Evolutionary conservation across 2,329 filamentous ascomycete species (phyloP).

Genomic region (Ascochyta fabae): DNA sequence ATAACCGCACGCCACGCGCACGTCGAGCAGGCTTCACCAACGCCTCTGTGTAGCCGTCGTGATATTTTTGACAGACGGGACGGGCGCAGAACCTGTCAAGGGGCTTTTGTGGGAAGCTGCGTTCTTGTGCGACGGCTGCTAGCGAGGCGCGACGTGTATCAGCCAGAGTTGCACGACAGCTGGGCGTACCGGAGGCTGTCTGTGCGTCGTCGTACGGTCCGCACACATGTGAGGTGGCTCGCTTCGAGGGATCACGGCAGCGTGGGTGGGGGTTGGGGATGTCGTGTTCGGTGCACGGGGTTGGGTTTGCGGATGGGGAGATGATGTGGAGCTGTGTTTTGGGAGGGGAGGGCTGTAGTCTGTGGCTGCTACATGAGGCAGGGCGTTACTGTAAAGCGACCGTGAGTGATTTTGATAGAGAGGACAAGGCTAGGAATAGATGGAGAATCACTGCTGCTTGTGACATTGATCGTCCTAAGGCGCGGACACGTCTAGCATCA

Average conservation of each 20-base stretch:
- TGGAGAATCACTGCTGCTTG: not conserved
- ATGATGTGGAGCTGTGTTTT: not conserved
- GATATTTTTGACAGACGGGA: too few species aligned
- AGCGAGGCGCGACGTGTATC: not conserved
- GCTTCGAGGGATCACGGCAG: constrained; percentile 7
- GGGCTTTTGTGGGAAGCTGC: too few species aligned
- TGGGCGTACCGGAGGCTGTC: not conserved
- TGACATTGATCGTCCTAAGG: not conserved
- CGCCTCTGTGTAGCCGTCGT: too few species aligned
- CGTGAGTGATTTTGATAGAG: not conserved
- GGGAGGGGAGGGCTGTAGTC: not conserved
- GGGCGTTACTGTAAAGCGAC: not conserved
- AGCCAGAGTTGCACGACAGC: constrained; percentile 3
- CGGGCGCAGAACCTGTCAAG: too few species aligned
- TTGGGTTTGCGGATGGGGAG: not conserved
- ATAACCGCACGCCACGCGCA: constrained; percentile 3
- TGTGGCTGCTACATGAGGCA: not conserved
- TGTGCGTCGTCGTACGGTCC: not conserved
- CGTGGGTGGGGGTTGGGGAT: not conserved
- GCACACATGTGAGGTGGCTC: constrained; percentile 3
- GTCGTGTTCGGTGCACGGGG: not conserved
- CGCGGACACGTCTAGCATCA: not conserved
- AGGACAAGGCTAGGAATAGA: not conserved
- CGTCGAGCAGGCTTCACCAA: constrained; percentile 7
- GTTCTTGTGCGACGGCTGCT: not conserved